Evolutionary conservation across 768 basidiomycete genomes (phyloP).

Genomic region (Suillus decipiens): DNA sequence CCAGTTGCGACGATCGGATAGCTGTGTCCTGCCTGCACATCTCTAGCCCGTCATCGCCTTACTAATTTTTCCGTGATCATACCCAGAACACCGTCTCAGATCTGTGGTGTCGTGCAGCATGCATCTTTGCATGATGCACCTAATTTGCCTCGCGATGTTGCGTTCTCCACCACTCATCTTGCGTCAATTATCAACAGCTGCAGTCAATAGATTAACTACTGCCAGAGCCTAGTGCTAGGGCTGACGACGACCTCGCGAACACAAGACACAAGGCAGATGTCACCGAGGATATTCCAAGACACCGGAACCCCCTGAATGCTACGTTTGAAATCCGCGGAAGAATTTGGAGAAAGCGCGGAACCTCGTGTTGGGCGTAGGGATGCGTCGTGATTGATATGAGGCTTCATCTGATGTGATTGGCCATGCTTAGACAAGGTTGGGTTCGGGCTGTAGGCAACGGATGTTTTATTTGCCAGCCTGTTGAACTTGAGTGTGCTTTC

Average conservation of each 20-base stretch:
- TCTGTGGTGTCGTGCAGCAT: slow-evolving; percentile 1
- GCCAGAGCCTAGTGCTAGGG: slow-evolving; percentile 4
- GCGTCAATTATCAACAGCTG: background rate
- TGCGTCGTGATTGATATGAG: slow-evolving; percentile 8
- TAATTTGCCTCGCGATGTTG: slow-evolving; percentile 4
- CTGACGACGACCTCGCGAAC: background rate
- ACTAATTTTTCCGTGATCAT: slow-evolving; percentile 1
- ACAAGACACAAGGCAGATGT: background rate
- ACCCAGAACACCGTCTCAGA: background rate
- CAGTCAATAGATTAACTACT: slow-evolving; percentile 2
- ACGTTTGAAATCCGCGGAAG: slow-evolving; percentile 9
- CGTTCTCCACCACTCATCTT: slow-evolving; percentile 1
- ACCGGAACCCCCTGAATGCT: slow-evolving; percentile 6
- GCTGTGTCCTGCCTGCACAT: slow-evolving; percentile 6
- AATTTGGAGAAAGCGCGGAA: slow-evolving; percentile 10
- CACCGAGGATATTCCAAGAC: slow-evolving; percentile 9
- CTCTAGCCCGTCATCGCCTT: slow-evolving; percentile 4
- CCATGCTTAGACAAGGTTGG: slow-evolving; percentile 6
- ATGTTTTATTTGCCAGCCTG: slow-evolving; percentile 2
- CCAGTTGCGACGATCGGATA: slow-evolving; percentile 3
- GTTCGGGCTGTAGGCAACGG: slow-evolving; percentile 2
- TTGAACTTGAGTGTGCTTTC: background rate
- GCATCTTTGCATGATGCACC: slow-evolving; percentile 7
- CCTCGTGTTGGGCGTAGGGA: slow-evolving; percentile 11
- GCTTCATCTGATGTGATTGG: slow-evolving; percentile 10